Evolutionary conservation across 306 rosid genomes (phyloP), one percentile per base, ranked within the genome.

Genomic region (Medicago ruthenica): DNA sequence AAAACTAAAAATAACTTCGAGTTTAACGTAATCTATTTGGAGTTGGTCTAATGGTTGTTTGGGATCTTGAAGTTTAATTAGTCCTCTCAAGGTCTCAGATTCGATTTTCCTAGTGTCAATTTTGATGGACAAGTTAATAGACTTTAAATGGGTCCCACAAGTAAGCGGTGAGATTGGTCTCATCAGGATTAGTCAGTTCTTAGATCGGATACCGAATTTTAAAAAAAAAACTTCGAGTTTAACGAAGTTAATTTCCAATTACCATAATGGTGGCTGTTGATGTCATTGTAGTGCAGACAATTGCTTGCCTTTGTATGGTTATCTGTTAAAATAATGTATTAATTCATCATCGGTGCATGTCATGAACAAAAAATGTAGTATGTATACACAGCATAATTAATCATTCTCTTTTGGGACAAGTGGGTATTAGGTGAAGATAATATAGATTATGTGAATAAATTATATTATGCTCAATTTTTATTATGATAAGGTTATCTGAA

Each of bases 231-330:
- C 0, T 62, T 62, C 15, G 45, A 75, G 42, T 48, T 51, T 15
- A 70, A 62, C 78, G 16, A 36, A 76, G 50, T 36, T 78, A 53
- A 16, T 67, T 37, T 80, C 78, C 71, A 80, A 69, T 77, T 37
- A 69, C 63, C 42, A 44, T 73, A 73, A 20, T 13, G 17, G 74
- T 63, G 85, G 77, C 11, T 34, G 48, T 60, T 60, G 76, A 76
- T 59, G 82, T 76, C 74, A 81, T 13, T 58, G 8, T 41, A 63
- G 48, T 66, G 87, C 47, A 69, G 83, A 83, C 64, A 71, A 76
- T 64, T 64, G 82, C 59, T 42, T 65, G 48, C 5, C 71, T 51
- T 74, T 27, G 15, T 55, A 24, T 70, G 54, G 8, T 80, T 76
- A 65, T 83, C 79, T 80, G 64, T 20, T 76, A 31, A 71, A 42